Percentiles rank a stretch among this genome's conserved stretches.
Evolutionary conservation across 805 yeast genomes (phyloP).

Genomic region (Metschnikowia borealis): DNA sequence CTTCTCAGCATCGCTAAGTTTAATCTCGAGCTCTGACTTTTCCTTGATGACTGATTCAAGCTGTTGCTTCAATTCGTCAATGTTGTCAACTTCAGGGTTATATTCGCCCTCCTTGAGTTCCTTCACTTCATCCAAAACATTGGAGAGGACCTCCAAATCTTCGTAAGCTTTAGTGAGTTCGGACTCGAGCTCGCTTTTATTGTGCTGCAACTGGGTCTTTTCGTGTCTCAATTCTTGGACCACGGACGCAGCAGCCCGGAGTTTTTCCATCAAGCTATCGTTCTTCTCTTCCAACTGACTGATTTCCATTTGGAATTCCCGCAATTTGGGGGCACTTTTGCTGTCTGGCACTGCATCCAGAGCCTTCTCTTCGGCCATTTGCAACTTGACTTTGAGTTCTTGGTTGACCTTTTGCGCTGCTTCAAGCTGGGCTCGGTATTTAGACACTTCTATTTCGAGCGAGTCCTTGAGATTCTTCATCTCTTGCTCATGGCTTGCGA

Average conservation of each 20-base stretch:
- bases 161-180: conserved; percentile 15
- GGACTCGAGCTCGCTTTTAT: conserved; percentile 5
- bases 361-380: conserved; percentile 13
- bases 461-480: conserved; percentile 25
- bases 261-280: conserved; percentile 38
- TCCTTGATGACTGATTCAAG: background rate
- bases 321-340: conserved; percentile 18
- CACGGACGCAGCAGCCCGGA: conserved; percentile 36
- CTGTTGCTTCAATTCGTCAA: background rate
- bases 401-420: conserved; percentile 22
- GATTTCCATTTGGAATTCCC: conserved; percentile 9
- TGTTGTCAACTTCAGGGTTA: background rate
- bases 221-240: conserved; percentile 29
- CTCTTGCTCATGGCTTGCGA: conserved; percentile 43
- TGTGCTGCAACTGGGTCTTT: conserved; percentile 5
- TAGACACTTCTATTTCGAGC: conserved; percentile 29
- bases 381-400: conserved; percentile 22
- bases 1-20: background rate
- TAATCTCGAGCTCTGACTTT: conserved; percentile 14
- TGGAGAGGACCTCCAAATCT: conserved; percentile 10
- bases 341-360: background rate
- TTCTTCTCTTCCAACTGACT: conserved; percentile 25
- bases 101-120: background rate
- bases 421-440: conserved; percentile 20
- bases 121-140: conserved; percentile 10